Evolutionary conservation across 768 basidiomycete genomes (phyloP).

Genomic region (Brasilioporus rufonigricans): DNA sequence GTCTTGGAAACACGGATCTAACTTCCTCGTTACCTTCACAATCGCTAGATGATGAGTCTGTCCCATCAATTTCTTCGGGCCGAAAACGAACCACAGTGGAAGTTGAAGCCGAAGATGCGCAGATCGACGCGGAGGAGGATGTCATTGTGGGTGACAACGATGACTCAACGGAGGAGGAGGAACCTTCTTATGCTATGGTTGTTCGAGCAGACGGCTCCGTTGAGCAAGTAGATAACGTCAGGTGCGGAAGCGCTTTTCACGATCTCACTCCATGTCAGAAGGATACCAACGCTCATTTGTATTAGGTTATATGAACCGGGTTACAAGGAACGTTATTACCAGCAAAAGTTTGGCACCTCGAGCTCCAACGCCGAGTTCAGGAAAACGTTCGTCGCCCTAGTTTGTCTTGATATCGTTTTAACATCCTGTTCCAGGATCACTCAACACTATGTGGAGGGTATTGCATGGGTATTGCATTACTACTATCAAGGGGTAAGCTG

Average conservation of each 20-base stretch:
- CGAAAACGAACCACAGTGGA: conserved; percentile 47
- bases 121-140: conserved; percentile 28
- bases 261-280: not conserved
- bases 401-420: conserved; percentile 1
- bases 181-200: conserved; percentile 57
- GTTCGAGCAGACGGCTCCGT: conserved; percentile 92
- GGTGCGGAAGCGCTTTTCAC: conserved; percentile 49
- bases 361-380: conserved; percentile 68
- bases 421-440: conserved; percentile 55
- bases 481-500: conserved; percentile 93
- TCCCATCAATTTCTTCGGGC: conserved; percentile 19
- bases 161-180: conserved; percentile 46
- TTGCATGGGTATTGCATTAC: conserved; percentile 94
- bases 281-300: conserved; percentile 1
- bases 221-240: conserved; percentile 90
- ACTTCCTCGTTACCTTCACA: conserved; percentile 12
- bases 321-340: conserved; percentile 93
- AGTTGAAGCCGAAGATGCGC: conserved; percentile 42
- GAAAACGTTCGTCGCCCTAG: conserved; percentile 54
- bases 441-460: conserved; percentile 85
- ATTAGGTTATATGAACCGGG: conserved; percentile 92
- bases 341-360: conserved; percentile 85
- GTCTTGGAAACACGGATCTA: conserved; percentile 30
- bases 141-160: conserved; percentile 36
- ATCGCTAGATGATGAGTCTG: conserved; percentile 26